Base-by-base conservation (phyloP, 805 yeast species). In the Candida hispaniensis region DNA sequence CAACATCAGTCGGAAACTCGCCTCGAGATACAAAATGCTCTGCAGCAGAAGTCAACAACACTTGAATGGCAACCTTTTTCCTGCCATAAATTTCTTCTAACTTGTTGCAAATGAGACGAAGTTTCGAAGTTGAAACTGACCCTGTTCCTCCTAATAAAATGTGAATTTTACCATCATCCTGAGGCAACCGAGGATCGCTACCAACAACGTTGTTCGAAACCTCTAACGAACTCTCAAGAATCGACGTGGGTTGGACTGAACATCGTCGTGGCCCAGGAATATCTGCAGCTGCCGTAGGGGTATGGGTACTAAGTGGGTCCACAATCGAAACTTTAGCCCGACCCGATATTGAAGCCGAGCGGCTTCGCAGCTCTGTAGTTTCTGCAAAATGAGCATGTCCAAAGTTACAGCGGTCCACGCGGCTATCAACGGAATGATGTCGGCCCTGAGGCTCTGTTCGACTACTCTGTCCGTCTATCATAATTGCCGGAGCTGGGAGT, bases 91-190 rank as follows among this genome's bases (percentile, higher is more conserved):
- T 72, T 48, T 79, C 82, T 50, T 79, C 82, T 30, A 85, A 61
- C 57, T 82, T 83, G 52, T 77, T 78, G 40, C 85, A 76, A 38
- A 86, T 79, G 44, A 70, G 48, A 17, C 85, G 82, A 30, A 85
- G 73, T 55, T 85, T 82, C 41, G 76, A 70, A 3, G 88, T 76
- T 14, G 93, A 88, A 16, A 82, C 75, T 4, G 91, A 76, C 3
- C 96, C 96, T 18, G 94, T 82, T 20, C 85, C 85, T 8, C 91
- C 95, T 41, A 85, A 62, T 40, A 85, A 61, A 23, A 85, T 75
- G 58, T 85, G 96, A 41, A 81, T 66, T 52, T 83, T 85, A 8
- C 83, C 88, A 56, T 85, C 96, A 52, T 83, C 93, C 54, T 78
- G 71, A 3, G 79, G 78, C 41, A 75, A 56, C 7, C 78, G 63